These are phyloP conservation scores for Xylariales sp. DNA, from an alignment of 2,329 filamentous ascomycete species.

Conservation along the genomic window DNA sequence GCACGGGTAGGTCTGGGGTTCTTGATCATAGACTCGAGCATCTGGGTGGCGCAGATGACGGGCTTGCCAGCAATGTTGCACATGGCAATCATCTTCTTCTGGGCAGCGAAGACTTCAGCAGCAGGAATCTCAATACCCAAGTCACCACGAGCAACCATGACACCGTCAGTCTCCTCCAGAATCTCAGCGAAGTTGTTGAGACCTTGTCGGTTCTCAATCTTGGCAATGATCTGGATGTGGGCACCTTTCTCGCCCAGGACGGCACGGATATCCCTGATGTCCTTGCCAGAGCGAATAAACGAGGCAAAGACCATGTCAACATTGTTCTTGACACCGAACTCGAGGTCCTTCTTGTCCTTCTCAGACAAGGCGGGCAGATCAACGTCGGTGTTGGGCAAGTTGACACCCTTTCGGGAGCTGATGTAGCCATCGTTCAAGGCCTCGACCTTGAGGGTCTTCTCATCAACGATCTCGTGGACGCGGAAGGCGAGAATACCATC, in stretches of 20 bases:
- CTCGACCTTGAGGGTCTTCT: slow-evolving; percentile 80
- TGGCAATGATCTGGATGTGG: slow-evolving; percentile 98
- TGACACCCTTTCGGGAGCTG: slow-evolving; percentile 98
- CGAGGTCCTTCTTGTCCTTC: slow-evolving; percentile 93
- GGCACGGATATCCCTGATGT: slow-evolving; percentile 86
- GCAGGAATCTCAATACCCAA: slow-evolving; percentile 98
- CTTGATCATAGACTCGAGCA: slow-evolving; percentile 99
- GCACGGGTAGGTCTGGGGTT: slow-evolving; percentile 97
- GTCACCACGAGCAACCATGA: slow-evolving; percentile 99
- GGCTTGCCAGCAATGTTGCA: slow-evolving; percentile 99
- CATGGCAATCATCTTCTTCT: slow-evolving; percentile 99
- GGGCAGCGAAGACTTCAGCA: slow-evolving; percentile 96
- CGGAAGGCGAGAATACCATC: slow-evolving; percentile 97
- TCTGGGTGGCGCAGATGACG: slow-evolving; percentile 97
- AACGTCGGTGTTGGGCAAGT: slow-evolving; percentile 97
- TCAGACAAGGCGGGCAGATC: slow-evolving; percentile 95
- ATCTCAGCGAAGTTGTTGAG: slow-evolving; percentile 99
- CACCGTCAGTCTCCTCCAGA: slow-evolving; percentile 90
- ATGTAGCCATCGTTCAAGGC: slow-evolving; percentile 98
- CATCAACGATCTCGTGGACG: slow-evolving; percentile 81
- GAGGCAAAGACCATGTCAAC: slow-evolving; percentile 99
- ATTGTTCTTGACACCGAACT: slow-evolving; percentile 95
- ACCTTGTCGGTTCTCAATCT: slow-evolving; percentile 99
- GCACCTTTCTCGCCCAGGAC: slow-evolving; percentile 88
- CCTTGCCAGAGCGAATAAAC: slow-evolving; percentile 91